Evolutionary conservation across 495 filamentous ascomycete species (phyloP), one percentile per base, ranked within the genome.

Genomic region (Penicillium atrosanguineum): DNA sequence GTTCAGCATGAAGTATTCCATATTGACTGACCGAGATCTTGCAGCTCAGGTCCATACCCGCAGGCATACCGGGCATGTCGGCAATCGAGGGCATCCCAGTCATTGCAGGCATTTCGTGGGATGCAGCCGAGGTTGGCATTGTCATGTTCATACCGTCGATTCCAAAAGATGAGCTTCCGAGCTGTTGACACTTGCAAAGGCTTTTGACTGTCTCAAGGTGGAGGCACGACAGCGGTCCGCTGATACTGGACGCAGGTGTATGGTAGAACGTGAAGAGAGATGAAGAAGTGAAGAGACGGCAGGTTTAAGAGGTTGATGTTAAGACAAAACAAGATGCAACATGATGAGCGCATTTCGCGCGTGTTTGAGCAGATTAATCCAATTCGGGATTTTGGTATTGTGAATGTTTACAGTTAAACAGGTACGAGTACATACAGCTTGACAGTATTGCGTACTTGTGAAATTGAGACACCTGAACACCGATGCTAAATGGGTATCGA

Each of bases 21-120:
- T 14, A 14, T 29, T 41, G 36, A 63, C 50, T 50, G 49, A 76
- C 75, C 12, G 75, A 77, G 46, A 80, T 74, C 51, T 77, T 69
- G 67, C 76, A 79, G 28, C 37, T 52, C 37, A 49, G 53, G 39
- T 50, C 55, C 57, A 63, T 62, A 19, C 51, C 45, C 5, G 39
- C 48, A n/a, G n/a, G n/a, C 50, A 58, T 60, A 42, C 61, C 57
- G 11, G 48, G 31, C 55, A 59, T 59, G n/a, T n/a, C n/a, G n/a
- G n/a, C n/a, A n/a, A n/a, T n/a, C 6, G 29, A 26, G 3, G 53
- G 21, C 23, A 46, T 52, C 3, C 40, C 43, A 15, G 45, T 50
- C 16, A 29, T 16, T 38, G 14, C 39, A 25, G 49, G 37, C 42
- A 31, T 25, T 20, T 41, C 26, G 7, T 37, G 21, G 23, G 28